Conservation (phyloP, 768 basidiomycete genomes). For the Mycena filopes region DNA sequence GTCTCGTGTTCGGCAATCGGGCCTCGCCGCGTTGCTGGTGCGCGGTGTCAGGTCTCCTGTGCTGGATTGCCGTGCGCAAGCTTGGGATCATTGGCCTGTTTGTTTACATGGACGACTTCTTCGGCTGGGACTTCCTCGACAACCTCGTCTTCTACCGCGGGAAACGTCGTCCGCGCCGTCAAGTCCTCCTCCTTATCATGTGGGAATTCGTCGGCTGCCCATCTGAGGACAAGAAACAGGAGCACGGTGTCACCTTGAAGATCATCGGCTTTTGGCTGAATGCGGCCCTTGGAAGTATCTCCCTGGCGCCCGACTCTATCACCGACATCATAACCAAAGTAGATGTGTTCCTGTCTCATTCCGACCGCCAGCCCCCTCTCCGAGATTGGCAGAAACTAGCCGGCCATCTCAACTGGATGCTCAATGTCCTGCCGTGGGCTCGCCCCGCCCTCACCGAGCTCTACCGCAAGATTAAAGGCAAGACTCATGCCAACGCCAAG, state of each 20-base stretch:
- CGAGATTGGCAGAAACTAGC: slow-evolving; percentile 43
- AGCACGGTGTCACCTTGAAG: slow-evolving; percentile 36
- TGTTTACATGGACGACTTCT: slow-evolving; percentile 40
- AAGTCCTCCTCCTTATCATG: slow-evolving; percentile 39
- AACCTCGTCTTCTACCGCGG: slow-evolving; percentile 38
- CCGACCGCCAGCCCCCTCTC: slow-evolving; percentile 11
- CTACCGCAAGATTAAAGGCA: slow-evolving; percentile 29
- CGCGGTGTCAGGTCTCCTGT: slow-evolving; percentile 39
- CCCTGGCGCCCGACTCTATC: slow-evolving; percentile 30
- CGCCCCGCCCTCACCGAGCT: slow-evolving; percentile 30
- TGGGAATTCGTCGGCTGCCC: slow-evolving; percentile 41
- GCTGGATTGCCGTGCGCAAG: slow-evolving; percentile 40
- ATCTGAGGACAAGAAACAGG: slow-evolving; percentile 42
- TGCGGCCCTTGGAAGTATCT: slow-evolving; percentile 37
- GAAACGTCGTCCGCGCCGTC: slow-evolving; percentile 31
- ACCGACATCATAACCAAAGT: slow-evolving; percentile 29
- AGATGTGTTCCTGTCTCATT: not conserved
- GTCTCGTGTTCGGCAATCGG: slow-evolving; percentile 41
- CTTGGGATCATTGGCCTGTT: slow-evolving; percentile 29
- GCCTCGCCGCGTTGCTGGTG: slow-evolving; percentile 41
- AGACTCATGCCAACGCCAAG: not conserved
- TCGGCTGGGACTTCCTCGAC: slow-evolving; percentile 37
- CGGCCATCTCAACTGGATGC: slow-evolving; percentile 50
- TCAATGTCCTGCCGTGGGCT: slow-evolving; percentile 38
- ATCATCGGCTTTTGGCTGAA: slow-evolving; percentile 52